Base-by-base conservation (phyloP, 176 grass and related monocot genomes). In the Phyllostachys edulis region DNA sequence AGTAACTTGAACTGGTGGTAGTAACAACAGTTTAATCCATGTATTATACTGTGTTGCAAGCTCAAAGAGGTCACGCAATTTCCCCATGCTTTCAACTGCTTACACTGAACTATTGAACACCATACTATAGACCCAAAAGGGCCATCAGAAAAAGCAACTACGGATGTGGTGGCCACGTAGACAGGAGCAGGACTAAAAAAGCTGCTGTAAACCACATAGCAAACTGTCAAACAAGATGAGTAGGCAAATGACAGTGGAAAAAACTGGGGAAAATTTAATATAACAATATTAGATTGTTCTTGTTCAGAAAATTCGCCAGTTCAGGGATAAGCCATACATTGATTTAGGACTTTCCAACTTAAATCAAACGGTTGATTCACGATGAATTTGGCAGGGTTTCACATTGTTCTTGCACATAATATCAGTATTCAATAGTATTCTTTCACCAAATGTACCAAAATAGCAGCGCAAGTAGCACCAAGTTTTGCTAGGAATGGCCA, bases 361-460 rank as follows among this genome's bases (percentile, higher is more conserved):
- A 10, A 60, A 21, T 49, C 18, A 68, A 69, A 76, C 14, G 5
- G 3, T 63, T 38, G 3, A 45, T 77, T 21, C 24, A 32, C 1
- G 26, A 46, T 49, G 7, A 69, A 76, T 45, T 65, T 82, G 16
- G 36, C 44, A 78, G 21, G 6, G 5, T 49, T 81, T 45, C 69
- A 7, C 15, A 36, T 75, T 67, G 16, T 65, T 62, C 15, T 77
- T 63, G 39, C 45, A 76, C 71, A 66, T 68, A 50, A 76, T 74
- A 76, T 63, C 72, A 50, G 13, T 52, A 85, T 54, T 24, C 7
- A 2, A 77, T 63, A 45, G 5, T 80, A 63, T 64, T 71, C 17
- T 71, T 63, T 67, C 61, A 80, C 26, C n/a, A 75, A 77, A 68
- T 75, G 50, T 59, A 70, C 14, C 41, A 71, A 37, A 80, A 69